Base-by-base conservation (phyloP, 768 basidiomycete genomes). In the Scleroderma citrinum region DNA sequence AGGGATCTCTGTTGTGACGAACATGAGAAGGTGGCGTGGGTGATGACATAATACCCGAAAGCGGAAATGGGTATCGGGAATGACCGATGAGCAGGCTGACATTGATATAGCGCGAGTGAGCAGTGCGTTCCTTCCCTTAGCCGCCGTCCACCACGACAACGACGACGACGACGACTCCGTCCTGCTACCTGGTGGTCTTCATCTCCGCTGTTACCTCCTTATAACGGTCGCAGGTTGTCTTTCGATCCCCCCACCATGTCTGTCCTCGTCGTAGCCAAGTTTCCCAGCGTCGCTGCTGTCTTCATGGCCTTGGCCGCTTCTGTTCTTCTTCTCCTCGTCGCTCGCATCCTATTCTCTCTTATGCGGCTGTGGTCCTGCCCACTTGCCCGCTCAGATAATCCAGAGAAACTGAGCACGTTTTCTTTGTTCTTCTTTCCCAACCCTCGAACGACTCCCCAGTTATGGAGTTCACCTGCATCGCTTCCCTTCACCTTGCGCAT, bases 281-380 rank as follows among this genome's bases (percentile, higher is more conserved):
- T 56, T 17, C 65, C 65, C 39, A 55, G 54, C 44, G 52, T 68
- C 14, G 57, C 65, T 10, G 46, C 62, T 48, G 44, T 68, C 11
- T 64, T 66, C 54, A 63, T 68, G 62, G 66, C 65, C 2, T 62
- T 60, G 17, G 51, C 57, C 7, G 57, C 57, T 5, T 68, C 65
- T 12, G 23, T 55, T 12, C 17, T 68, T 13, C 58, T 68, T 47
- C 17, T 66, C n/a, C 40, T 66, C 26, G 46, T 68, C 46, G 65
- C 66, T 16, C 65, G 64, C 56, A 47, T 68, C 5, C 20, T 66
- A 48, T 62, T 64, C 47, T 24, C 44, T 1, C 17, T 64, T 43
- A 54, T 62, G 49, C 64, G 66, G 34, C 26, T 64, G 32, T 66
- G 59, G 64, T 55, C 54, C 3, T 62, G 51, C 49, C 57, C 64